Conservation (phyloP, 1,284 basidiomycete species). For the Naganishia sp. region DNA sequence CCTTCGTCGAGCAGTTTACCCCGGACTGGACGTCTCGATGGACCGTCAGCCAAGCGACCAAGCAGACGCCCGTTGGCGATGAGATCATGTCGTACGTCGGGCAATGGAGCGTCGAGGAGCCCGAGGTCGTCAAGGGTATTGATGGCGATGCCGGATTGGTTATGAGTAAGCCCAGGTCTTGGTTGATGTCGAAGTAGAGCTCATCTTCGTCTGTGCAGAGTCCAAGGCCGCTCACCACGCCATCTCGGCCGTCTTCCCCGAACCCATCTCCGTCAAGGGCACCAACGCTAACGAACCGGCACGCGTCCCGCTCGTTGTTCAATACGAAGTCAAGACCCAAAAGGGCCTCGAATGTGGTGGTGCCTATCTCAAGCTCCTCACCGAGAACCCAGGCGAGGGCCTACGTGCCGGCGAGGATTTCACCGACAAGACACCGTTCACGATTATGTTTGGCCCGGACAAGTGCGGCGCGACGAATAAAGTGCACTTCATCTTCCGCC, state of each 20-base stretch:
- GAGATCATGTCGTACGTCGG: constrained; percentile 97
- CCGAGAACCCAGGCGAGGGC: constrained; percentile 58
- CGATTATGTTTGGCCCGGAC: constrained; percentile 85
- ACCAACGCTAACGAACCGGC: constrained; percentile 65
- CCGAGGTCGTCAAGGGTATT: constrained; percentile 67
- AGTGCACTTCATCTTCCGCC: constrained; percentile 95
- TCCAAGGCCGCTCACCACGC: constrained; percentile 68
- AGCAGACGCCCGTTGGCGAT: constrained; percentile 89
- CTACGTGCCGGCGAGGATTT: constrained; percentile 93
- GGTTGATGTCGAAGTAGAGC: neutral
- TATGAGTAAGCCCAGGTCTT: constrained; percentile 58
- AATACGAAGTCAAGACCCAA: constrained; percentile 99
- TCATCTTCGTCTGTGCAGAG: constrained; percentile 40
- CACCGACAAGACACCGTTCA: constrained; percentile 96
- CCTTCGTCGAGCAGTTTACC: constrained; percentile 97
- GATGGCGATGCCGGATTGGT: constrained; percentile 85
- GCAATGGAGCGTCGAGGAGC: constrained; percentile 94
- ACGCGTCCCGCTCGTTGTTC: constrained; percentile 87
- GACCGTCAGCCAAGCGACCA: constrained; percentile 95
- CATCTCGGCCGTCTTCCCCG: constrained; percentile 86
- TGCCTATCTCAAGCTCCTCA: constrained; percentile 95
- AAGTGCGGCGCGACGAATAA: constrained; percentile 59
- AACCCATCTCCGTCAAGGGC: constrained; percentile 52
- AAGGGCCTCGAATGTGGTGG: constrained; percentile 99
- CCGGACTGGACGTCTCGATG: constrained; percentile 76